Evolutionary conservation across 2,329 filamentous ascomycete genomes (phyloP).

Genomic region (Penicillium sp.): DNA sequence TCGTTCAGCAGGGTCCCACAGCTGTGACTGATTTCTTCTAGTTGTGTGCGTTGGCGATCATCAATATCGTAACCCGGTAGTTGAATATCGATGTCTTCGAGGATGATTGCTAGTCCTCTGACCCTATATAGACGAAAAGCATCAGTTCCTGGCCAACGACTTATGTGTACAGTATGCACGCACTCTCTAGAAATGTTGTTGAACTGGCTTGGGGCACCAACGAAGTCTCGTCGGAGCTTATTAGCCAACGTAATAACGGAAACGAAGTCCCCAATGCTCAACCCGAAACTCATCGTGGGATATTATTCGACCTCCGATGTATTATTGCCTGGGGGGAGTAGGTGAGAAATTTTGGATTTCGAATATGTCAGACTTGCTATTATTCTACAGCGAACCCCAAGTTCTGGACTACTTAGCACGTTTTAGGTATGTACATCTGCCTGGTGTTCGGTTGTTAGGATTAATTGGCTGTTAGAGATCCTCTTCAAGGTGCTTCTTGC

Average conservation of each 20-base stretch:
- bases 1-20: neutral
- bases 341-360: neutral
- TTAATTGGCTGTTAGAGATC: neutral
- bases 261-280: neutral
- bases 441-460: neutral
- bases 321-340: neutral
- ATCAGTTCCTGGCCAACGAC: neutral
- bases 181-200: neutral
- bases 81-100: conserved; percentile 2
- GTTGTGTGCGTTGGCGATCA: neutral
- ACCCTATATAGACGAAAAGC: neutral
- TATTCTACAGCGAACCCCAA: neutral
- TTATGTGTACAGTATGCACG: neutral
- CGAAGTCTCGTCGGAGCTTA: conserved; percentile 1
- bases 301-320: neutral
- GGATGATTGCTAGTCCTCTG: neutral
- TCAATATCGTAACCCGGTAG: neutral
- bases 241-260: neutral
- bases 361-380: neutral
- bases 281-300: conserved; percentile 1
- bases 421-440: neutral
- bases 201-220: neutral
- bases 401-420: neutral
- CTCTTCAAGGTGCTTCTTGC: neutral
- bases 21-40: neutral